Conservation (phyloP, 345 rosid genomes). For the Pseudoturritis turrita region DNA sequence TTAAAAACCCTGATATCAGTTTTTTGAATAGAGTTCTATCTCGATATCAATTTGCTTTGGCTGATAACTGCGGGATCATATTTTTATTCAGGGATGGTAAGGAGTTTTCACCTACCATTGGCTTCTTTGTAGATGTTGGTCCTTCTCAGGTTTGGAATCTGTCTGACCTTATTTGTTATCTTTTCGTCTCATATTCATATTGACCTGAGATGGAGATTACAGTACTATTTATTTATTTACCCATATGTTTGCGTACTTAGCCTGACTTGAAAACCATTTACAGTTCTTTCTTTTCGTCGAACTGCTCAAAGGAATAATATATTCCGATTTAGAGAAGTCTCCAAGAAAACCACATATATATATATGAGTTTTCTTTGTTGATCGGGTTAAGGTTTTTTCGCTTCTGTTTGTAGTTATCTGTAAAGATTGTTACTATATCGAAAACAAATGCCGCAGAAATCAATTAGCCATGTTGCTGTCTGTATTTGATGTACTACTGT, state of each 20-base stretch:
- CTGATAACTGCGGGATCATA: not conserved
- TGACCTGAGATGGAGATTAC: not conserved
- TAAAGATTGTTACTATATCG: not conserved
- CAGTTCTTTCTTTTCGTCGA: too few species aligned
- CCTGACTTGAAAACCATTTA: too few species aligned
- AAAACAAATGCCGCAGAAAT: not conserved
- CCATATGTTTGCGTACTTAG: too few species aligned
- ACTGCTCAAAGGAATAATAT: too few species aligned
- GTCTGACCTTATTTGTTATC: not conserved
- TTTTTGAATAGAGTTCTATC: not conserved
- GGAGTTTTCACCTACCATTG: conserved; percentile 78
- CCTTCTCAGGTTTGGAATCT: conserved; percentile 53
- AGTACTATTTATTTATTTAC: too few species aligned
- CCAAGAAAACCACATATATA: not conserved
- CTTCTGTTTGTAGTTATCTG: not conserved
- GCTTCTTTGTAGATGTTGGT: conserved; percentile 63
- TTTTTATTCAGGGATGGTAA: conserved; percentile 62
- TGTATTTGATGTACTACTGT: not conserved
- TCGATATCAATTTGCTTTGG: not conserved
- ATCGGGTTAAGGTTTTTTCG: too few species aligned
- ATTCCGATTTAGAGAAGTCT: not conserved
- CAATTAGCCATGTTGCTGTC: not conserved
- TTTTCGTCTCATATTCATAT: not conserved
- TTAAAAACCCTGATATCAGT: not conserved
- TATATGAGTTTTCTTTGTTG: not conserved